Percentiles rank a stretch among this genome's conserved stretches.
phyloP scores from a whole-genome alignment of 2,329 filamentous ascomycete genomes.

The Alternaria angustiovoidea region DNA sequence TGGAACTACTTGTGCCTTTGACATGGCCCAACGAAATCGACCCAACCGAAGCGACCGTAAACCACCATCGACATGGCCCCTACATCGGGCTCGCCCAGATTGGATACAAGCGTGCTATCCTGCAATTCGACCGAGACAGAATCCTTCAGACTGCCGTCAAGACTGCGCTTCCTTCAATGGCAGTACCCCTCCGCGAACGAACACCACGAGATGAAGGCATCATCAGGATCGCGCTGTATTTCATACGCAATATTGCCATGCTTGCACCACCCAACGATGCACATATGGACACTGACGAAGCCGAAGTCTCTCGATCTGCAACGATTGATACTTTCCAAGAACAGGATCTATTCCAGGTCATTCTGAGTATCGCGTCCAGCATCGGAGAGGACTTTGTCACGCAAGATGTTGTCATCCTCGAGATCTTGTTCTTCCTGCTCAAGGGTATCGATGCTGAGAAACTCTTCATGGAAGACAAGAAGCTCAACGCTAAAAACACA shows the following conservation, averaged over 20 bases:
- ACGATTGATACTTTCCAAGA: constrained; percentile 88
- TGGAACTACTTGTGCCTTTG: constrained; percentile 89
- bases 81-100: constrained; percentile 89
- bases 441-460: constrained; percentile 87
- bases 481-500: constrained; percentile 72
- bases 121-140: constrained; percentile 80
- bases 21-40: constrained; percentile 93
- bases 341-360: constrained; percentile 86
- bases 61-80: constrained; percentile 90
- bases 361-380: constrained; percentile 88
- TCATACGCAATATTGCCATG: constrained; percentile 87
- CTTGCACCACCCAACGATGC: constrained; percentile 78
- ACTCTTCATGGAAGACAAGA: constrained; percentile 82
- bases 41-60: constrained; percentile 82
- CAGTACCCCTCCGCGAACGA: constrained; percentile 76
- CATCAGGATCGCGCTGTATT: constrained; percentile 87
- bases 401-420: constrained; percentile 88
- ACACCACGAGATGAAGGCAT: constrained; percentile 85
- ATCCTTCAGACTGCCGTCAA: constrained; percentile 84
- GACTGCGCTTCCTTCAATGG: constrained; percentile 85
- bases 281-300: constrained; percentile 84
- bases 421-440: constrained; percentile 89
- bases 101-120: constrained; percentile 85
- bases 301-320: constrained; percentile 85
- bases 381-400: constrained; percentile 92